Evolutionary conservation across 352 stramenopile species (phyloP), one percentile per base, ranked within the genome.

Genomic region (Globisporangium yorkense): DNA sequence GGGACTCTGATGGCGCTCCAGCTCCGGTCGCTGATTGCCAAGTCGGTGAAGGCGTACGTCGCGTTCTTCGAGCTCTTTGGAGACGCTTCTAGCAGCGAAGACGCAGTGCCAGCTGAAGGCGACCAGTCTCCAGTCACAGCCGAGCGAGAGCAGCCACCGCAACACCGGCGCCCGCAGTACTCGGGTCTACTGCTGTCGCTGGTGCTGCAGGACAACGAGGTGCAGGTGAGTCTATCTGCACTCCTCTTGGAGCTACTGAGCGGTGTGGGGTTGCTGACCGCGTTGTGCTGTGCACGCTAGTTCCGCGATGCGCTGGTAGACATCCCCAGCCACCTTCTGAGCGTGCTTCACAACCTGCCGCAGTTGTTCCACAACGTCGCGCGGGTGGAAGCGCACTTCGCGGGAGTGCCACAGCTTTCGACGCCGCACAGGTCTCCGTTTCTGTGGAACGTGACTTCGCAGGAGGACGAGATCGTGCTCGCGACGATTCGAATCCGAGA

Each of bases 1-100:
- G 73, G 68, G 0, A 73, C 72, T 43, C 65, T 90, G 39, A 93
- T 93, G 84, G 89, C 79, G 18, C 60, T 90, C 0, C 84, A 93
- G 57, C 66, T 90, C 10, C 75, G 81, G 2, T 72, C 76, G 10
- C 66, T 93, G 5, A 63, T 90, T 15, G 65, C 84, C 46, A 82
- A 81, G 39, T 90, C 84, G 0, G 79, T 91, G 20, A 56, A 71
- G 49, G 65, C 68, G 9, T 93, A 90, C 58, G 66, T 85, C 2
- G 62, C 54, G 0, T 93, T 89, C 56, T 93, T 93, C 40, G 75
- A 87, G 53, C 47, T 62, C 18, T 92, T 88, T 57, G 71, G 2
- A 4, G 4, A 18, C 24, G 1, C 37, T 2, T 29, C 18, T 13
- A 48, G 21, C 21, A 8, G 5, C 4, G 40, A 21, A 7, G 40